These are phyloP conservation scores for Kuraishia floccosa DNA, from an alignment of 805 yeast genomes.

Conservation along the genomic window DNA sequence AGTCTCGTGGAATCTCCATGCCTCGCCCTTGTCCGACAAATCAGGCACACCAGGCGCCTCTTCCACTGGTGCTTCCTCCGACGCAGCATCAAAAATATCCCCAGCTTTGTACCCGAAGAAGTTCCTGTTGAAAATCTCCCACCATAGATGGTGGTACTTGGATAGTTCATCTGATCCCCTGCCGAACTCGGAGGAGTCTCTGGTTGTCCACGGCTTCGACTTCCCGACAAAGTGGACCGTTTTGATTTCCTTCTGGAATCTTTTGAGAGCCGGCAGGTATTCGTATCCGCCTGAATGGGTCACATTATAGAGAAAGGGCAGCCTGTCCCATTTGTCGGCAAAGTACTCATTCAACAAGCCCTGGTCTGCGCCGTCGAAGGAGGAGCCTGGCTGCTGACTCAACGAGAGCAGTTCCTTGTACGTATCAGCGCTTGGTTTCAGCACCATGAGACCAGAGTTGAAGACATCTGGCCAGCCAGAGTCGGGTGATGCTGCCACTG, in stretches of 20 bases:
- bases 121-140: constrained; percentile 12
- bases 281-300: constrained; percentile 34
- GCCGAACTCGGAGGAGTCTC: constrained; percentile 3
- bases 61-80: not conserved
- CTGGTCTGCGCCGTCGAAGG: constrained; percentile 90
- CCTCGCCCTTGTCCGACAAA: not conserved
- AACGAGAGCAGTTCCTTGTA: constrained; percentile 23
- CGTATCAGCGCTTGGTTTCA: constrained; percentile 42
- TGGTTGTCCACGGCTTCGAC: constrained; percentile 41
- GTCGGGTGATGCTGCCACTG: constrained; percentile 56
- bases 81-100: constrained; percentile 6
- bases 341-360: constrained; percentile 78
- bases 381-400: constrained; percentile 14
- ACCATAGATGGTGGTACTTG: constrained; percentile 17
- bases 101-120: constrained; percentile 7
- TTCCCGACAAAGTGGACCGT: constrained; percentile 61
- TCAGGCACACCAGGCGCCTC: not conserved
- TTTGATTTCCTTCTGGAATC: constrained; percentile 24
- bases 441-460: constrained; percentile 65
- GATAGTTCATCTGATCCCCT: constrained; percentile 3
- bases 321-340: constrained; percentile 23
- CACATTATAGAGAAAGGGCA: constrained; percentile 80
- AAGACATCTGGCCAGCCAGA: constrained; percentile 90
- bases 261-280: constrained; percentile 19
- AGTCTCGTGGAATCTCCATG: not conserved